Evolutionary conservation across 345 rosid species (phyloP).

Genomic region (Isatis tinctoria): DNA sequence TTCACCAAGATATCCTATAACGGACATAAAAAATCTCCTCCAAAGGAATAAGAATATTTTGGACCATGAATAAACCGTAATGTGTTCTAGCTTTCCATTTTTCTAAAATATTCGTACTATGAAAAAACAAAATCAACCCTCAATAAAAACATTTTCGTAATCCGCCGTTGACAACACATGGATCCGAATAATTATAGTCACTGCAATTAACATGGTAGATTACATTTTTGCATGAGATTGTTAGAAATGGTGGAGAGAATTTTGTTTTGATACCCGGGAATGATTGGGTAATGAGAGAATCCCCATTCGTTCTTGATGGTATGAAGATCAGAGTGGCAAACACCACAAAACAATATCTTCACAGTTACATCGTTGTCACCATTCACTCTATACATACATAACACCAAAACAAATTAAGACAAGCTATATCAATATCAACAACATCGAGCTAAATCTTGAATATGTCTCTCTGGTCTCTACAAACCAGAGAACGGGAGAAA

Average conservation of each 20-base stretch:
- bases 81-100: not conserved
- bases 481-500: no score
- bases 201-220: not conserved
- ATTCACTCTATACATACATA: constrained; percentile 44
- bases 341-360: constrained; percentile 67
- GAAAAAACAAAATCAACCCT: not conserved
- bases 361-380: constrained; percentile 71
- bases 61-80: not conserved
- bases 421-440: not conserved
- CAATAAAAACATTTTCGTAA: not conserved
- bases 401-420: constrained; percentile 3
- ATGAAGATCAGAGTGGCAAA: constrained; percentile 83
- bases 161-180: no score
- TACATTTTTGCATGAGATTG: not conserved
- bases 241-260: not conserved
- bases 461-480: not conserved
- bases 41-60: not conserved
- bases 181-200: not conserved
- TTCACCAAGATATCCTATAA: not conserved
- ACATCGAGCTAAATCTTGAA: not conserved
- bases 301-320: constrained; percentile 71
- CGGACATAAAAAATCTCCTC: not conserved
- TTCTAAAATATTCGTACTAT: not conserved
- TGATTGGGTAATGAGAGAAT: constrained; percentile 67
- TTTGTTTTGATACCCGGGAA: constrained; percentile 55